Evolutionary conservation across 805 yeast genomes (phyloP), one percentile per base, ranked within the genome.

Genomic region (Lachancea cidri): DNA sequence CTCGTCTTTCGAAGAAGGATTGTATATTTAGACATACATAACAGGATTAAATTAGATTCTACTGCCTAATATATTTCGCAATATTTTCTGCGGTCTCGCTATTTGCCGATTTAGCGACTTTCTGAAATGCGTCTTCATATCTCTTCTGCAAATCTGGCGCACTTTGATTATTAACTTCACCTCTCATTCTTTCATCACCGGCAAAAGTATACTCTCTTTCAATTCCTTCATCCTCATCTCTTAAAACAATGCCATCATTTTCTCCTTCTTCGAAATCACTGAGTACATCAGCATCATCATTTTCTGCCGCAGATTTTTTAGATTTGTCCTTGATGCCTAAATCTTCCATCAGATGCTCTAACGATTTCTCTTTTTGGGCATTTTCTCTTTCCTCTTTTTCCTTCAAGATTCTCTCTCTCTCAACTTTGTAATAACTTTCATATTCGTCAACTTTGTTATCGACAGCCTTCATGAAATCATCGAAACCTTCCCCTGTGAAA

Each of bases 401-500:
- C 60, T 83, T 76, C 38, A 83, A 58, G 13, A 91, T 79, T 54
- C 84, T 71, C 44, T 91, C 96, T 57, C 96, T 76, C 66, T 93
- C 98, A 6, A 81, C 80, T 55, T 79, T 79, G 62, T 93, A 93
- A 54, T 72, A 89, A 45, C 79, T 78, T 44, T 87, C 79, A 62
- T 83, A 93, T 64, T 93, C 99, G 29, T 81, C 86, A 35, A 82
- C 88, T 65, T 93, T 93, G 44, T 76, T 73, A 54, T 86, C 95
- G 4, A 93, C 93, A 1, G 86, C 84, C n/a, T 67, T 70, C 55
- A 91, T 60, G 56, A 93, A 91, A 17, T 88, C 95, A 57, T 88
- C 96, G 58, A 93, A 86, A 0, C 99, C 99, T 2, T 73, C 83
- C 14, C 98, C 99, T 0, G 98, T 89, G 56, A 79, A 84, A 34